These are phyloP conservation scores for Globisporangium uncinulatum DNA, from an alignment of 352 stramenopile genomes.

Conservation along the genomic window DNA sequence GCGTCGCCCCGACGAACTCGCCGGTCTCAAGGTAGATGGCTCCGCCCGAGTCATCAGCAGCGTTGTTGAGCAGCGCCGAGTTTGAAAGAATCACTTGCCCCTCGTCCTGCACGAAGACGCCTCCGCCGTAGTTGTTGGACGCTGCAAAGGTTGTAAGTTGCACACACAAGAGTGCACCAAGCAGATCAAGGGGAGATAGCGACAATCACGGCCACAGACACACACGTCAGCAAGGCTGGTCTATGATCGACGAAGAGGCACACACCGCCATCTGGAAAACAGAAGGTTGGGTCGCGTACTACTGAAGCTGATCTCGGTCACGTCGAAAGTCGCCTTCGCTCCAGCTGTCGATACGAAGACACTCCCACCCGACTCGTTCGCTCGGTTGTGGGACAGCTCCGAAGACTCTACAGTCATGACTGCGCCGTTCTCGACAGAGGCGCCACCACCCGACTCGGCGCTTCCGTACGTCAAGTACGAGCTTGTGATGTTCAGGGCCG, in stretches of 20 bases:
- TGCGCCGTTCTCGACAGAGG: conserved; percentile 24
- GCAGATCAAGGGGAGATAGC: background rate
- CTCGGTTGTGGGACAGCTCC: conserved; percentile 31
- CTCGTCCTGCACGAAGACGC: conserved; percentile 37
- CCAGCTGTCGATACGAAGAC: conserved; percentile 25
- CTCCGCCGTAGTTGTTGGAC: conserved; percentile 43
- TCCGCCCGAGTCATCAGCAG: conserved; percentile 52
- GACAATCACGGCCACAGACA: too few relatives aligned
- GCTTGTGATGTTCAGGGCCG: conserved; percentile 12
- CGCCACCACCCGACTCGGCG: conserved; percentile 39
- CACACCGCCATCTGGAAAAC: background rate
- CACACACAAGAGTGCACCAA: background rate
- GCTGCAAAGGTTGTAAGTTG: conserved; percentile 9
- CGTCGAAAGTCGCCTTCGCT: conserved; percentile 20
- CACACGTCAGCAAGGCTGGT: too few relatives aligned
- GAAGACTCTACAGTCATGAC: conserved; percentile 18
- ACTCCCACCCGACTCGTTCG: conserved; percentile 40
- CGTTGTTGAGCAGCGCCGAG: conserved; percentile 35
- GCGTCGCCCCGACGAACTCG: conserved; percentile 23
- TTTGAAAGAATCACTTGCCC: conserved; percentile 13
- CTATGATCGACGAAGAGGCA: background rate
- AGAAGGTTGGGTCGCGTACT: conserved; percentile 18
- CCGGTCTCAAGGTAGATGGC: conserved; percentile 53
- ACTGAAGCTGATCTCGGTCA: conserved; percentile 24
- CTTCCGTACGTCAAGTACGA: conserved; percentile 29